These are phyloP conservation scores for Avena atlantica DNA, from an alignment of 176 grass and related monocot species.

Conservation along the genomic window DNA sequence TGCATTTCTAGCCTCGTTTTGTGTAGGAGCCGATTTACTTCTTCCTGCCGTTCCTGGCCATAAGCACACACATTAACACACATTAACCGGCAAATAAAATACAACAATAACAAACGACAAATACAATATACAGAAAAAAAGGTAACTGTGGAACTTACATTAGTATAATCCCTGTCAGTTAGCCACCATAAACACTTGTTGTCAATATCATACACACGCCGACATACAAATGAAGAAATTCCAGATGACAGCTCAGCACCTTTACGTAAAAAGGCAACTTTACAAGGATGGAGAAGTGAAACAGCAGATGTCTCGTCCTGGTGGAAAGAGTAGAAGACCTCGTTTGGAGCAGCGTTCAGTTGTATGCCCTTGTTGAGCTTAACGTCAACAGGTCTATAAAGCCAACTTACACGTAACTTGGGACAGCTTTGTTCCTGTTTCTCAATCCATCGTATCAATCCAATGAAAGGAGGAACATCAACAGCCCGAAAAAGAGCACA, in stretches of 20 bases:
- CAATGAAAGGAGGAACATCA: slow-evolving; percentile 81
- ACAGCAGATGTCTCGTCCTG: slow-evolving; percentile 78
- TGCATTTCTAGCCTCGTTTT: slow-evolving; percentile 91
- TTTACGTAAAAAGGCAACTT: slow-evolving; percentile 88
- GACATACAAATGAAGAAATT: slow-evolving; percentile 76
- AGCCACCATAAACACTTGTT: slow-evolving; percentile 96
- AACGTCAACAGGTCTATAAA: slow-evolving; percentile 77
- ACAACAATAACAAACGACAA: slow-evolving; percentile 7
- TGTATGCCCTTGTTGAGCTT: slow-evolving; percentile 74
- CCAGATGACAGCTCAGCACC: slow-evolving; percentile 73
- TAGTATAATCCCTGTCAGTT: slow-evolving; percentile 88
- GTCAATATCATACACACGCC: slow-evolving; percentile 88
- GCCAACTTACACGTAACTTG: slow-evolving; percentile 79
- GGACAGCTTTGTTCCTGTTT: slow-evolving; percentile 59
- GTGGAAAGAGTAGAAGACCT: slow-evolving; percentile 94
- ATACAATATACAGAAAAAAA: slow-evolving; percentile 14
- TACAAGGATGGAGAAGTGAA: slow-evolving; percentile 89
- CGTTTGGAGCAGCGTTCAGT: slow-evolving; percentile 72
- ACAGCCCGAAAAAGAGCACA: slow-evolving; percentile 85
- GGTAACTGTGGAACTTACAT: slow-evolving; percentile 66
- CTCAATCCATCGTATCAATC: slow-evolving; percentile 73
- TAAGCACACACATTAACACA: slow-evolving; percentile 30
- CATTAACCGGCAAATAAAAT: slow-evolving; percentile 37
- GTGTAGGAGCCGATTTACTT: slow-evolving; percentile 75
- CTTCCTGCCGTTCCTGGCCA: slow-evolving; percentile 84